Conservation (phyloP, 768 basidiomycete species). For the Pisolithus tinctorius region DNA sequence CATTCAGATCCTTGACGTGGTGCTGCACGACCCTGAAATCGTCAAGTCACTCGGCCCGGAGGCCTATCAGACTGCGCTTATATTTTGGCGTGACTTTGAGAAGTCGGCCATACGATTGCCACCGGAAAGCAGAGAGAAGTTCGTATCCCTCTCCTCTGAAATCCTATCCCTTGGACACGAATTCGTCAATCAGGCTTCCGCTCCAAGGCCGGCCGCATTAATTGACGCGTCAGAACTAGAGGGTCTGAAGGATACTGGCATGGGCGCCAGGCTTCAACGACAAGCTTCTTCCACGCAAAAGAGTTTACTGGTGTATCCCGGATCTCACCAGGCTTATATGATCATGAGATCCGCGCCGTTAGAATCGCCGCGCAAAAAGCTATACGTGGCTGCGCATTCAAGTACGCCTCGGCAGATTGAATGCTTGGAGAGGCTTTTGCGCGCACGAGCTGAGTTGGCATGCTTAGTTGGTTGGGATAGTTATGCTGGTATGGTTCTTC, state of each 20-base stretch:
- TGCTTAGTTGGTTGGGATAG: conserved; percentile 78
- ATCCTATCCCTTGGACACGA: conserved; percentile 82
- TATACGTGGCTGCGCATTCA: conserved; percentile 79
- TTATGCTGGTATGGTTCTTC: conserved; percentile 80
- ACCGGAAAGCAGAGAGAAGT: conserved; percentile 65
- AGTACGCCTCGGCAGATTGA: conserved; percentile 71
- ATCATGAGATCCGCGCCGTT: conserved; percentile 84
- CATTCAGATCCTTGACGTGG: conserved; percentile 58
- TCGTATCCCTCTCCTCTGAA: conserved; percentile 85
- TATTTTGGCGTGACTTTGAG: conserved; percentile 96
- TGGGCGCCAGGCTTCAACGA: conserved; percentile 66
- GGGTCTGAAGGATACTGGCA: conserved; percentile 69
- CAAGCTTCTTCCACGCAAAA: conserved; percentile 74
- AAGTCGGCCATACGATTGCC: conserved; percentile 93
- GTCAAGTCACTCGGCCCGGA: conserved; percentile 63
- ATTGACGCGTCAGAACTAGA: conserved; percentile 65
- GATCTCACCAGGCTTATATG: conserved; percentile 87
- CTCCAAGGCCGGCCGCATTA: conserved; percentile 56
- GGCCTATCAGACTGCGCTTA: conserved; percentile 81
- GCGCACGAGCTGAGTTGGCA: conserved; percentile 76
- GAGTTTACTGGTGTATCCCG: conserved; percentile 75
- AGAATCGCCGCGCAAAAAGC: conserved; percentile 72
- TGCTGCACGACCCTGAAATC: conserved; percentile 62
- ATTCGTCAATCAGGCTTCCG: conserved; percentile 66
- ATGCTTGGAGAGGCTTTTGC: conserved; percentile 68